Base-by-base conservation (phyloP, 75 land plant species). In the Selaginella tamariscina region DNA sequence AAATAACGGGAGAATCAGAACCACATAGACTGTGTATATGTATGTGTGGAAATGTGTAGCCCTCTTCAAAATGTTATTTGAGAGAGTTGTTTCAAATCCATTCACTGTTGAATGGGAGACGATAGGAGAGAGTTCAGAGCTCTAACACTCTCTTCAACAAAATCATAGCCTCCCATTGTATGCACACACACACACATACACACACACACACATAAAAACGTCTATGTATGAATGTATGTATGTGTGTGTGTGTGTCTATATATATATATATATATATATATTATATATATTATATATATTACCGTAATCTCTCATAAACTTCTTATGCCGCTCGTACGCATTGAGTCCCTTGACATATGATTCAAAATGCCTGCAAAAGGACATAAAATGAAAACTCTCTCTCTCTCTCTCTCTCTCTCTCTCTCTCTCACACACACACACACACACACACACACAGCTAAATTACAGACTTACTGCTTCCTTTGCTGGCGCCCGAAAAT, bases 311-410 rank as follows among this genome's bases (percentile, higher is more conserved):
- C 76, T 67, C 76, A 91, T 55, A 65, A 88, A 88, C 21, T 85
- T 83, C 80, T 82, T 85, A 71, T 91, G 96, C 23, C 96, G 82
- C 56, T 91, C 88, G 68, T 82, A 85, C 0, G 96, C 92, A 70
- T 85, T 91, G 65, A 91, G 86, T 21, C 96, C 96, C 49, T 79
- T 72, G 24, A 91, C 76, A 32, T 82, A 81, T 29, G 80, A 82
- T 27, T 80, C 83, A 73, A 87, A 88, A 67, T 91, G 96, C 77
- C 91, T 87, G n/a, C 18, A 29, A 65, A 13, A 21, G 8, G n/a
- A n/a, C 30, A 65, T 29, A 33, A 13, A 13, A n/a, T 5, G 13
- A 65, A 24, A 20, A 2, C 24, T 31, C n/a, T n/a, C n/a, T n/a
- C n/a, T n/a, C n/a, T n/a, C n/a, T n/a, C n/a, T n/a, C n/a, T n/a